Evolutionary conservation across 2,329 filamentous ascomycete species (phyloP).

Genomic region (Capronia epimyces): DNA sequence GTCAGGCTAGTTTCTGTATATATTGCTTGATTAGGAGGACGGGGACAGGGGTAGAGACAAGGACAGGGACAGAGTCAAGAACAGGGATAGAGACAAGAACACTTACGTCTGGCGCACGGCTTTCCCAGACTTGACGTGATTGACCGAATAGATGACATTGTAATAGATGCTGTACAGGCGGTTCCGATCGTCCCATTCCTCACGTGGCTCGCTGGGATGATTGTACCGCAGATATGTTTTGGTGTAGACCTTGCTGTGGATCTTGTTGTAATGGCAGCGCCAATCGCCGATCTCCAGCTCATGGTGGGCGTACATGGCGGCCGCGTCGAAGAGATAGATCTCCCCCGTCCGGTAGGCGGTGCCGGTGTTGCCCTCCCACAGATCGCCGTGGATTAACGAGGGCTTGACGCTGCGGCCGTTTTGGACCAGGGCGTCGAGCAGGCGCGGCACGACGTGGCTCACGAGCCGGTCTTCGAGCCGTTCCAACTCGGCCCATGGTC

Average conservation of each 20-base stretch:
- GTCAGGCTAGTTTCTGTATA: too few species aligned
- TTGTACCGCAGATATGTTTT: conserved; percentile 16
- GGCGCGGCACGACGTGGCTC: conserved; percentile 33
- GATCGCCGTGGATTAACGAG: conserved; percentile 38
- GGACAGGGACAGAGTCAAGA: not conserved
- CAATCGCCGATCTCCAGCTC: conserved; percentile 30
- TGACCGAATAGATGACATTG: conserved; percentile 23
- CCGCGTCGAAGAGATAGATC: conserved; percentile 37
- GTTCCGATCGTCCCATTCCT: conserved; percentile 24
- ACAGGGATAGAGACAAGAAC: not conserved
- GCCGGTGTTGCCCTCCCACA: conserved; percentile 41
- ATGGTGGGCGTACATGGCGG: conserved; percentile 39
- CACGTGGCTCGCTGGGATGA: conserved; percentile 19
- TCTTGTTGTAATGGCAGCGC: conserved; percentile 18
- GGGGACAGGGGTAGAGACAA: too few species aligned
- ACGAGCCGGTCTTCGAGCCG: conserved; percentile 19
- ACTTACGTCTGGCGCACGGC: conserved; percentile 24
- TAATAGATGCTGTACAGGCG: conserved; percentile 24
- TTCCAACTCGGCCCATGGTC: conserved; percentile 27
- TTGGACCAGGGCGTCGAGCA: conserved; percentile 28
- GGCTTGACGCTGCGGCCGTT: conserved; percentile 31
- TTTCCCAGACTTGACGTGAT: conserved; percentile 13
- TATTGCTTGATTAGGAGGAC: too few species aligned
- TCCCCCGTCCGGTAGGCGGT: conserved; percentile 31
- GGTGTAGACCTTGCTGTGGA: conserved; percentile 12